These are phyloP conservation scores for Aspergillus sp. DNA, from an alignment of 2,329 filamentous ascomycete species.

Conservation along the genomic window DNA sequence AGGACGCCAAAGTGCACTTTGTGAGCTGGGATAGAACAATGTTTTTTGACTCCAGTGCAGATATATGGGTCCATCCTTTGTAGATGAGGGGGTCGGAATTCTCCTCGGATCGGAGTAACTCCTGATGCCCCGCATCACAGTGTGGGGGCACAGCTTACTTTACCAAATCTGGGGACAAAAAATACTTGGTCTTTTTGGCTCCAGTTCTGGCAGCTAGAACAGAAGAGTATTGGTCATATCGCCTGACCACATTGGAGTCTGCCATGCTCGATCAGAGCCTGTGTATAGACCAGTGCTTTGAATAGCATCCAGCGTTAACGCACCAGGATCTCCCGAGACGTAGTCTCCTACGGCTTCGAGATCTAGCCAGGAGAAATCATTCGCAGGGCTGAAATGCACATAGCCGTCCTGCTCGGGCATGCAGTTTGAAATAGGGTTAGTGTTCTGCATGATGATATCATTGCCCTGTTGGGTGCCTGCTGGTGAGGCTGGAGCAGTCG, in stretches of 20 bases:
- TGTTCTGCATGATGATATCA: constrained; percentile 32
- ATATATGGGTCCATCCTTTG: background rate
- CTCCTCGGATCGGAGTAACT: constrained; percentile 23
- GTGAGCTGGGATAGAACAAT: background rate
- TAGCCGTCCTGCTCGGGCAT: constrained; percentile 37
- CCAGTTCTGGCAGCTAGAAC: constrained; percentile 23
- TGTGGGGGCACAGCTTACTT: constrained; percentile 9
- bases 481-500: constrained; percentile 26
- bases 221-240: constrained; percentile 41
- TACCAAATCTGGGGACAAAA: background rate
- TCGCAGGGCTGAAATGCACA: constrained; percentile 47
- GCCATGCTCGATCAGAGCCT: constrained; percentile 38
- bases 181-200: background rate
- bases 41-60: background rate
- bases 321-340: constrained; percentile 46
- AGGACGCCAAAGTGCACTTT: background rate
- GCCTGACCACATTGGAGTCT: constrained; percentile 40
- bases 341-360: constrained; percentile 61
- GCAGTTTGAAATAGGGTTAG: constrained; percentile 28
- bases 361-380: constrained; percentile 64
- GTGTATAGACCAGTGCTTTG: constrained; percentile 33
- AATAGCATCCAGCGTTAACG: constrained; percentile 38
- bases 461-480: constrained; percentile 30
- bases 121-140: constrained; percentile 22
- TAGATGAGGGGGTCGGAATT: background rate